Conservation (phyloP, 1,284 basidiomycete species). For the Erythrobasidium hasegawianum region DNA sequence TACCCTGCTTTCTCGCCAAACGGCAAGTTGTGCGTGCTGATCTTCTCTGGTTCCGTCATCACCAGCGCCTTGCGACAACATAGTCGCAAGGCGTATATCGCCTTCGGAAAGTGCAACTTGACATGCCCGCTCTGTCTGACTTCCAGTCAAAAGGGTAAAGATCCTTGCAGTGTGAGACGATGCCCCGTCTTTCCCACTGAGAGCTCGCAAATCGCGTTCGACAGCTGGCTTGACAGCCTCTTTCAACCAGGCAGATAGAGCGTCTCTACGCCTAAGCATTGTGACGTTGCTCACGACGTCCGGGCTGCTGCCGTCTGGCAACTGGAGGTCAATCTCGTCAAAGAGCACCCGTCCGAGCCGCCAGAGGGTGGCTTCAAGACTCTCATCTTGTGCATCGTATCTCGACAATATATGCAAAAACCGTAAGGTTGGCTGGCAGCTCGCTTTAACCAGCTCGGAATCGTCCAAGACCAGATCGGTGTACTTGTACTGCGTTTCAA, state of each 20-base stretch:
- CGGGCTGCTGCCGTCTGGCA: slow-evolving; percentile 59
- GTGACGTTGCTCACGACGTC: slow-evolving; percentile 62
- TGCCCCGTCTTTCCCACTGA: too few species aligned
- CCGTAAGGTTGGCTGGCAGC: slow-evolving; percentile 56
- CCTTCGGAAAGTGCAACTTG: slow-evolving; percentile 69
- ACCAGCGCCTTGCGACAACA: slow-evolving; percentile 84
- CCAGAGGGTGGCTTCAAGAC: slow-evolving; percentile 76
- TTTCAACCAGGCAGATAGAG: slow-evolving; percentile 81
- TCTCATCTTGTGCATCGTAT: slow-evolving; percentile 68
- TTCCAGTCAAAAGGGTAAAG: slow-evolving; percentile 78
- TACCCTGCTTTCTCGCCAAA: slow-evolving; percentile 76
- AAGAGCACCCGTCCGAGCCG: slow-evolving; percentile 86
- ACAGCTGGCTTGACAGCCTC: slow-evolving; percentile 67
- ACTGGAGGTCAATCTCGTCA: slow-evolving; percentile 67
- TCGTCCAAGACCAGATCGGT: slow-evolving; percentile 60
- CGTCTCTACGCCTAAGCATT: slow-evolving; percentile 70
- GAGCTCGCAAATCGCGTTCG: slow-evolving; percentile 53
- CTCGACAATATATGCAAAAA: slow-evolving; percentile 74
- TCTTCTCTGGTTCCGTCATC: slow-evolving; percentile 73
- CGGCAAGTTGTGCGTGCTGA: slow-evolving; percentile 68
- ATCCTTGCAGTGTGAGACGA: slow-evolving; percentile 53
- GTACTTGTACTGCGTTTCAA: slow-evolving; percentile 73
- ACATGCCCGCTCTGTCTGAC: slow-evolving; percentile 80
- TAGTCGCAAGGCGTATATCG: slow-evolving; percentile 79
- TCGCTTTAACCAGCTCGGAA: slow-evolving; percentile 50